Percentiles rank a stretch among this genome's conserved stretches.
Evolutionary conservation across 2,329 filamentous ascomycete genomes (phyloP).

Genomic region (Tolypocladium album): DNA sequence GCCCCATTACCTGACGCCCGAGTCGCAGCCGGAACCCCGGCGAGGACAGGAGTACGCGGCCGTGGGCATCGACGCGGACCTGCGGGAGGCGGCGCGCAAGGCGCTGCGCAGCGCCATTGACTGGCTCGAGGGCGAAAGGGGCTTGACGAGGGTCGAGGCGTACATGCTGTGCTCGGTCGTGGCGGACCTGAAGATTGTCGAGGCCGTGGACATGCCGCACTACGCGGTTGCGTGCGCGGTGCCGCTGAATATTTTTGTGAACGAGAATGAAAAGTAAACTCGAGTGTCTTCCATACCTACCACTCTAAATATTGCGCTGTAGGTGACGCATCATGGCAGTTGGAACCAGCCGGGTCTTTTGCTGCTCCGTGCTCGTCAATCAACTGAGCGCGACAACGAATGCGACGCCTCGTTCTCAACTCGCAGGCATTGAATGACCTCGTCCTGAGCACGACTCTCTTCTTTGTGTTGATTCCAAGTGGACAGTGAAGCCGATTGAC

Average conservation of each 20-base stretch:
- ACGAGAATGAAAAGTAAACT: neutral
- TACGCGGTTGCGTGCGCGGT: constrained; percentile 38
- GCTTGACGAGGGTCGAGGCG: constrained; percentile 31
- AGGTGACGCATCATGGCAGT: neutral
- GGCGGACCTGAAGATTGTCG: constrained; percentile 37
- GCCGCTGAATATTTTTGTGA: constrained; percentile 34
- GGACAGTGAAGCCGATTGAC: no score
- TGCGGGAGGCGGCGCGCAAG: constrained; percentile 36
- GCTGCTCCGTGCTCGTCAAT: neutral
- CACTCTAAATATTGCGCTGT: neutral
- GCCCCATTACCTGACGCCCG: constrained; percentile 33
- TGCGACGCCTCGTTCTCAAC: neutral
- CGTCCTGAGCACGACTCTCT: neutral
- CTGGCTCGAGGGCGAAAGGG: constrained; percentile 36
- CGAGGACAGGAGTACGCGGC: constrained; percentile 29
- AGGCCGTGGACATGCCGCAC: constrained; percentile 44
- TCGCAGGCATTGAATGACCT: neutral
- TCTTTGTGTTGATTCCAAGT: neutral
- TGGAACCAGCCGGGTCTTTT: no score
- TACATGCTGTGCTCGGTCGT: constrained; percentile 43
- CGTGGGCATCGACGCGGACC: constrained; percentile 34
- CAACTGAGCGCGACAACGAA: neutral
- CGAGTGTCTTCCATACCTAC: neutral
- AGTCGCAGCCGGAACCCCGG: constrained; percentile 3
- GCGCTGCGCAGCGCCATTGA: constrained; percentile 35